These are phyloP conservation scores for Glonium stellatum DNA, from an alignment of 495 filamentous ascomycete genomes.

Conservation along the genomic window DNA sequence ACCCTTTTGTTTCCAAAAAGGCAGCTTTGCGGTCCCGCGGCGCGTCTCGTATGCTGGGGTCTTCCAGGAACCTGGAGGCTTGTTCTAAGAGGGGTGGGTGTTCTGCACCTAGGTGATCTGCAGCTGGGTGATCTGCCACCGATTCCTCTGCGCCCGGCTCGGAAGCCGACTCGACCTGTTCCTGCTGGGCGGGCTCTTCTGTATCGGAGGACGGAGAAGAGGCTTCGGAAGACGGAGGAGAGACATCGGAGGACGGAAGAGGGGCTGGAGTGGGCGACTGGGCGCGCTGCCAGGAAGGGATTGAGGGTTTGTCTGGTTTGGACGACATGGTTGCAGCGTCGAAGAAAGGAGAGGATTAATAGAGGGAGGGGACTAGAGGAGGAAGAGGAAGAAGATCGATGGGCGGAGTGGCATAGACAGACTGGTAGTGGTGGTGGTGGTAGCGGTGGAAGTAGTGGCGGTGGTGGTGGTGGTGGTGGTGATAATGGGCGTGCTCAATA, in stretches of 20 bases:
- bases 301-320: slow-evolving; percentile 36
- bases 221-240: slow-evolving; percentile 5
- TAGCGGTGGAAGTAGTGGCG: no score
- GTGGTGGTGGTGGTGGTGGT: no score
- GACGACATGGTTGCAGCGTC: slow-evolving; percentile 35
- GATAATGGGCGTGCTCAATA: no score
- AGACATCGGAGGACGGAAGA: slow-evolving; percentile 1
- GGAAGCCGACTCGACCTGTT: not conserved
- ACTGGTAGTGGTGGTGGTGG: not conserved
- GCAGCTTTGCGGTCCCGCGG: slow-evolving; percentile 64
- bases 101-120: slow-evolving; percentile 3
- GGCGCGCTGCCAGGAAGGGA: slow-evolving; percentile 44
- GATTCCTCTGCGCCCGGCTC: slow-evolving; percentile 1
- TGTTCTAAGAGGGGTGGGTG: slow-evolving; percentile 47
- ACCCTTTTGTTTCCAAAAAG: slow-evolving; percentile 75
- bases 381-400: not conserved
- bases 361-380: not conserved
- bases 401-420: not conserved
- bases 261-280: slow-evolving; percentile 8
- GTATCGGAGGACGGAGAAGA: slow-evolving; percentile 1
- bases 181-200: slow-evolving; percentile 6
- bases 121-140: not conserved
- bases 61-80: slow-evolving; percentile 71
- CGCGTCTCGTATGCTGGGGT: slow-evolving; percentile 64
- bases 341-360: not conserved